A percentile compares a stretch with the other conserved stretches of the same genome.
Conservation (phyloP, 1,284 basidiomycete species). For the Ustilago esculenta region DNA sequence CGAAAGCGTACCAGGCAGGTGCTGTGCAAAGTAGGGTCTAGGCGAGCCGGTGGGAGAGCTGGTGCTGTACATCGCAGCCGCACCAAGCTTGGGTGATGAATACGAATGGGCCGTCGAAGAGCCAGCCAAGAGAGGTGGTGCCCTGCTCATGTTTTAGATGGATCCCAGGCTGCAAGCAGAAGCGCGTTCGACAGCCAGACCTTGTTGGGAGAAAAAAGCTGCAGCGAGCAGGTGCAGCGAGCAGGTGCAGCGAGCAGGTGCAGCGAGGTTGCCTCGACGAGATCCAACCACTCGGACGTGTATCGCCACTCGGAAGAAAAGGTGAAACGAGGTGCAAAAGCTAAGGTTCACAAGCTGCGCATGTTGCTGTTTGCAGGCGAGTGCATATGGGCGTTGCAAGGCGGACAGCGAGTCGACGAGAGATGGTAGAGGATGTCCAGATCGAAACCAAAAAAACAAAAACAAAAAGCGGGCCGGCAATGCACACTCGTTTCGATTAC, state of each 20-base stretch:
- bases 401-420: neutral
- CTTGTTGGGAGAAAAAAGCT: no score
- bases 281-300: neutral
- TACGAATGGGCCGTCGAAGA: conserved; percentile 31
- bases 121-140: conserved; percentile 46
- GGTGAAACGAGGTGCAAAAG: neutral
- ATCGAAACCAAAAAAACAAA: no score
- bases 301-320: neutral
- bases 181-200: neutral
- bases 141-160: conserved; percentile 41
- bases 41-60: conserved; percentile 58
- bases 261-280: neutral
- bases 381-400: neutral
- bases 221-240: no score
- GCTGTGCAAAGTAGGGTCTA: conserved; percentile 50
- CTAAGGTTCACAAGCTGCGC: conserved; percentile 2
- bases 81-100: conserved; percentile 45
- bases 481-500: neutral
- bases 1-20: conserved; percentile 55
- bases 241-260: no score
- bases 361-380: neutral
- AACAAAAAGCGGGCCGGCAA: neutral
- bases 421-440: no score
- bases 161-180: neutral
- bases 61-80: conserved; percentile 37